Base-by-base conservation (phyloP, 805 yeast species). In the Cephaloascus fragrans region DNA sequence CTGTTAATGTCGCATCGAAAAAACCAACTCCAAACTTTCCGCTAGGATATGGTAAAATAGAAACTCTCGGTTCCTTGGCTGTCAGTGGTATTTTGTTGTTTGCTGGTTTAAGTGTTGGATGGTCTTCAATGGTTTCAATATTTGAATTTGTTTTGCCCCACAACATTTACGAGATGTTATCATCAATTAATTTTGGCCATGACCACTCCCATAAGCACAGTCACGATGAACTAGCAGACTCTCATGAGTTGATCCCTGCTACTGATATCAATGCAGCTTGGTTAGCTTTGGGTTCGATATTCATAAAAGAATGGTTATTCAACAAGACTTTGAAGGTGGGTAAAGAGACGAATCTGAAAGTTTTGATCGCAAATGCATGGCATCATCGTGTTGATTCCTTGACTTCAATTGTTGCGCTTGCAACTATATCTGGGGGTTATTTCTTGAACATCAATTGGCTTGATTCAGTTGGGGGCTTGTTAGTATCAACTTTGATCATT, bases 281-380 rank as follows among this genome's bases (percentile, higher is more conserved):
- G 95, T 71, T 93, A 35, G 98, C 98, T 0, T 78, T 83, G 41
- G 96, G 80, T 1, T 86, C 96, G 1, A 86, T 93, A 43, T 75
- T 71, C 3, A 73, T 88, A 32, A 93, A 93, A 55, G 98, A 93
- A 58, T 76, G 95, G 74, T 75, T 93, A 33, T 93, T 77, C 61
- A 77, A 77, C 42, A 83, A 86, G 10, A 93, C 98, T 0, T 72
- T 80, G 60, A 76, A 77, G 44, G 77, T 93, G 18, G 98, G 97
- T 1, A 67, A 69, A 37, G 66, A 73, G 44, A 73, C 86, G 20
- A 83, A 85, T 53, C 87, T 96, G 1, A 86, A 87, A 45, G 97
- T 93, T 3, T 69, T 93, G 36, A 78, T 86, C 37, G 98, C 98
- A 3, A 93, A 93, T 54, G 98, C 98, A 3, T 93, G 98, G 97